Conservation (phyloP, 2,329 filamentous ascomycete genomes). For the Exophiala sp. region DNA sequence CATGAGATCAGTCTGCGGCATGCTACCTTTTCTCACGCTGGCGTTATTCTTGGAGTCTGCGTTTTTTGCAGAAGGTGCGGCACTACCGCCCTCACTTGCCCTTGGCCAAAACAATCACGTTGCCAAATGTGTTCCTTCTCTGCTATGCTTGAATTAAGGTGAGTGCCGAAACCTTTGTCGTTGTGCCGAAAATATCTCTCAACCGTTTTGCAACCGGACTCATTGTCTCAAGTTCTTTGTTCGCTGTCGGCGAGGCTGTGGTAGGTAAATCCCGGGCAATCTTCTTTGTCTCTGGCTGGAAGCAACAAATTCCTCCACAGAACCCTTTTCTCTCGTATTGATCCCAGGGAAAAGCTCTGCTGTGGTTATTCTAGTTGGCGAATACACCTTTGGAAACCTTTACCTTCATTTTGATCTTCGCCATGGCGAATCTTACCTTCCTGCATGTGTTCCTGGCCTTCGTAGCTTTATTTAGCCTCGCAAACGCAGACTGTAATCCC, state of each 20-base stretch:
- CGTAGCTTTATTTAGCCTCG: neutral
- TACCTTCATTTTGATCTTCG: neutral
- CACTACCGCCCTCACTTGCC: neutral
- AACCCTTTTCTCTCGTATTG: neutral
- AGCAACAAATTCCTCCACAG: conserved; percentile 4
- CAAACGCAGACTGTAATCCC: conserved; percentile 18
- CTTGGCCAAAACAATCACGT: neutral
- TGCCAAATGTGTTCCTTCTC: neutral
- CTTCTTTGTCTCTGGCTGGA: conserved; percentile 14
- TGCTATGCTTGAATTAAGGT: neutral
- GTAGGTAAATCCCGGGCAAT: conserved; percentile 1
- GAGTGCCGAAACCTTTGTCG: neutral
- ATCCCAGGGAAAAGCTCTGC: neutral
- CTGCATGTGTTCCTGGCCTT: conserved; percentile 4
- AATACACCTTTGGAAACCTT: neutral
- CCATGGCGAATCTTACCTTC: conserved; percentile 6
- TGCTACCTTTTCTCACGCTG: too few species aligned
- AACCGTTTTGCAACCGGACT: conserved; percentile 5
- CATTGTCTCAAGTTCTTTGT: conserved; percentile 16
- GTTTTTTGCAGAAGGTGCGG: neutral
- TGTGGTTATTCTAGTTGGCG: neutral
- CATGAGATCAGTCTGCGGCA: too few species aligned
- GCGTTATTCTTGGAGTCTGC: too few species aligned
- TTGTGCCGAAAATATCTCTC: neutral
- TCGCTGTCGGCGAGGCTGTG: neutral